A percentile compares a stretch with the other conserved stretches of the same genome.
Evolutionary conservation across 2,329 filamentous ascomycete genomes (phyloP).

Genomic region (Neofusicoccum ribis): DNA sequence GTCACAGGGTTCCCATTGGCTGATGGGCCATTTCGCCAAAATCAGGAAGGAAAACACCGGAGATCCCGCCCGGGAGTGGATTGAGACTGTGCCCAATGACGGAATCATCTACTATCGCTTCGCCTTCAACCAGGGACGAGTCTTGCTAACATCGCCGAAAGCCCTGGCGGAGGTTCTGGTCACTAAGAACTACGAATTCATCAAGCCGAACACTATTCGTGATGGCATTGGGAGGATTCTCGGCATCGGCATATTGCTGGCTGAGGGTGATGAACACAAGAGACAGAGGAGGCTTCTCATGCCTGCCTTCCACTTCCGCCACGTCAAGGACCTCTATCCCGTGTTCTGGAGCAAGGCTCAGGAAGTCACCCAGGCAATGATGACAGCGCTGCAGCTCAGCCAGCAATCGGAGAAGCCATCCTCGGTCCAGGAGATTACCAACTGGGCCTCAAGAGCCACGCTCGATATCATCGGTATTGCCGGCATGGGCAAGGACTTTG

Average conservation of each 20-base stretch:
- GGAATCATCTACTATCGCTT: conserved; percentile 56
- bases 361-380: conserved; percentile 43
- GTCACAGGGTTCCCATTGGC: conserved; percentile 31
- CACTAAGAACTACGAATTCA: conserved; percentile 53
- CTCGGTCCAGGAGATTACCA: conserved; percentile 45
- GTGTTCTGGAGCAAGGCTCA: conserved; percentile 51
- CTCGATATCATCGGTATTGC: conserved; percentile 61
- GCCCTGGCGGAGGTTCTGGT: conserved; percentile 52
- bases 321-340: conserved; percentile 52
- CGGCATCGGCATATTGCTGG: conserved; percentile 71
- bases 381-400: conserved; percentile 27
- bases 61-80: conserved; percentile 51
- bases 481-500: conserved; percentile 59
- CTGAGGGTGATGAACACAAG: conserved; percentile 90
- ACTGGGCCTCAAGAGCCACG: conserved; percentile 53
- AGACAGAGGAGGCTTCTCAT: conserved; percentile 52
- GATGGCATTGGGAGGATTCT: conserved; percentile 63
- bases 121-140: conserved; percentile 47
- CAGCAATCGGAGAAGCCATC: conserved; percentile 25
- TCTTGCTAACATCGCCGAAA: conserved; percentile 49
- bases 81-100: conserved; percentile 55
- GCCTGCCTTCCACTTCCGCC: conserved; percentile 53
- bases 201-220: conserved; percentile 49
- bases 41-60: conserved; percentile 46
- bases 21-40: conserved; percentile 45